Base-by-base conservation (phyloP, 352 stramenopile species). In the Pythium brachiatum region DNA sequence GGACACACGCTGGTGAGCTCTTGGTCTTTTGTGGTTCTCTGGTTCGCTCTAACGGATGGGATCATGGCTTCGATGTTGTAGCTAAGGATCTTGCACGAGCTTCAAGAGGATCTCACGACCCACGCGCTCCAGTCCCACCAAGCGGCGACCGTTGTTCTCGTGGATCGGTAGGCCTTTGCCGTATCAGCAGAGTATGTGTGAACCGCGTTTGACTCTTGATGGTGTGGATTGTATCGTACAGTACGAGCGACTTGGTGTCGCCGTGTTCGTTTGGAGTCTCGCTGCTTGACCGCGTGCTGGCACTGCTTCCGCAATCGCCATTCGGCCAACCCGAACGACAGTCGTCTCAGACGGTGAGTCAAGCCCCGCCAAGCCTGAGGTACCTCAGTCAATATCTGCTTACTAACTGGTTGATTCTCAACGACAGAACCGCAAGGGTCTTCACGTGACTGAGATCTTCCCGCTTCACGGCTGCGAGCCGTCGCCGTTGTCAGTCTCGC, bases 391-490 rank as follows among this genome's bases (percentile, higher is more conserved):
- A 29, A 0, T 47, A 15, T 12, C 7, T 11, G 18, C 21, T 41
- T 20, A 41, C 12, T 43, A 8, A 50, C 5, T 57, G 6, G 7
- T 46, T 57, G 5, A n/a, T n/a, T n/a, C n/a, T 36, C 5, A 31
- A 41, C 7, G n/a, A n/a, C 66, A 87, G 73, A 74, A 60, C 20
- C 68, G 71, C 44, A 39, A 27, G 31, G 72, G 67, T 15, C 54
- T 77, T 21, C 74, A 88, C 34, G 68, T 90, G 9, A 89, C 78
- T 0, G 81, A 91, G 36, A 84, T 91, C 29, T 90, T 79, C 48
- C 81, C 81, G 12, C 61, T 93, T 39, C 73, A 88, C 29, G 80
- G 80, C 20, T 89, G 77, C 31, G 69, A 87, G 20, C 81, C 81
- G n/a, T 72, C 72, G 1, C 80, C 75, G 1, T 56, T 86, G 9